These are phyloP conservation scores for Clitopilus hobsonii DNA, from an alignment of 768 basidiomycete genomes.

Conservation along the genomic window DNA sequence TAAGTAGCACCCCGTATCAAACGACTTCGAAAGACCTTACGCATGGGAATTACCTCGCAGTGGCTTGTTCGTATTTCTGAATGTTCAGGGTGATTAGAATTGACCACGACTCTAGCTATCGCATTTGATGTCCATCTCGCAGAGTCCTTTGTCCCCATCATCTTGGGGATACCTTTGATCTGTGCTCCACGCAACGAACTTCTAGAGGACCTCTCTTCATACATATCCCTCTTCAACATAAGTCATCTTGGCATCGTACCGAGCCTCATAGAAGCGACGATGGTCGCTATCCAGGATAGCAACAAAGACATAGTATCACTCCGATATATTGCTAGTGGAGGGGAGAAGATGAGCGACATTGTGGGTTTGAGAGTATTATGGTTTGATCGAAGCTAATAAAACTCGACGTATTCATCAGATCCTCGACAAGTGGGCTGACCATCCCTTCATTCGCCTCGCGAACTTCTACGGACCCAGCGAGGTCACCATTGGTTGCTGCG, in stretches of 20 bases:
- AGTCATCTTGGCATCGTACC: slow-evolving; percentile 51
- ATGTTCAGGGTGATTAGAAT: not conserved
- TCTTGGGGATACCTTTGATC: slow-evolving; percentile 39
- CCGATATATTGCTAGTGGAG: slow-evolving; percentile 43
- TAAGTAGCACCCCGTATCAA: slow-evolving; percentile 23
- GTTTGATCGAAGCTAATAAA: not conserved
- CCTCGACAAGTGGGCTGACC: slow-evolving; percentile 44
- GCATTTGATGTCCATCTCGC: slow-evolving; percentile 49
- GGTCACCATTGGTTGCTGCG: slow-evolving; percentile 48
- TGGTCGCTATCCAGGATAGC: slow-evolving; percentile 25
- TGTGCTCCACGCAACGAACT: slow-evolving; percentile 40
- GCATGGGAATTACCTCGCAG: slow-evolving; percentile 29
- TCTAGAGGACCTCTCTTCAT: slow-evolving; percentile 32
- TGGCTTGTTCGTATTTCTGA: slow-evolving; percentile 31
- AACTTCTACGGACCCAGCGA: slow-evolving; percentile 54
- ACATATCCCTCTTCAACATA: slow-evolving; percentile 31
- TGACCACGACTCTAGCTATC: slow-evolving; percentile 28
- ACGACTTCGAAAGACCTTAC: slow-evolving; percentile 21
- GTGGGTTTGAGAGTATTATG: slow-evolving; percentile 21
- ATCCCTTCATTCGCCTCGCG: slow-evolving; percentile 36
- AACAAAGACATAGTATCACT: slow-evolving; percentile 22
- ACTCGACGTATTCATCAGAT: slow-evolving; percentile 20
- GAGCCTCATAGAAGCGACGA: slow-evolving; percentile 46
- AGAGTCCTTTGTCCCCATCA: slow-evolving; percentile 36
- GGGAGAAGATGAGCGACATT: slow-evolving; percentile 49